Evolutionary conservation across 148 eudicot genomes (phyloP), one percentile per base, ranked within the genome.

Genomic region (Spergularia bocconei): DNA sequence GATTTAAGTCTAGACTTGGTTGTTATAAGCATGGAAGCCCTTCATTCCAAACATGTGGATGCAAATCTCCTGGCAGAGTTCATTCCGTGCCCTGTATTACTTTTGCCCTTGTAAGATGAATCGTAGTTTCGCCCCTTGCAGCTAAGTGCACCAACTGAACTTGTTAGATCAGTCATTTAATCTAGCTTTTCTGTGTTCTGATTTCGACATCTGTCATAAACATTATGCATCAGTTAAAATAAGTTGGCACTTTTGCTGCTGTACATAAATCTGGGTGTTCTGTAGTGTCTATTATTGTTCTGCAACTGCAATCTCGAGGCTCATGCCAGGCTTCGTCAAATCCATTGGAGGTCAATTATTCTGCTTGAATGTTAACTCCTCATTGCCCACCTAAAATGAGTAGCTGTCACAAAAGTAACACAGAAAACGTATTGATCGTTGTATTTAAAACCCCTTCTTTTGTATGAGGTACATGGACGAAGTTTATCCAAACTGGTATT

Each of bases 21-120:
- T 59, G 83, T 95, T n/a, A 74, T 95, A 86, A 95, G 98, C 86
- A 95, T 95, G 98, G 98, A 95, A 79, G 97, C 98, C 55, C 89
- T 95, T 71, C 98, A 95, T 78, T 95, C 98, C 61, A 95, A 92
- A 86, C 96, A 92, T 52, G 87, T 95, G 2, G 98, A 95, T 78
- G 98, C 98, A 47, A 95, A 95, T 79, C 87, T 95, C 51, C 77
- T 95, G 44, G 98, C 89, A 0, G 98, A 95, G 86, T 95, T 95
- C 85, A 88, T 95, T 71, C 98, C 98, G 11, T 95, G 98, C 76
- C 98, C 98, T 38, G 97, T 95, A 25, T 80, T 92, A 39, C 93
- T 95, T 33, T 78, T 95, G 82, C 97, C 98, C 21, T 63, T 88
- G 79, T 88, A 84, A 83, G 73, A 58, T 80, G 44, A 17, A 39